Evolutionary conservation across 768 basidiomycete species (phyloP), one percentile per base, ranked within the genome.

Genomic region (Ramaria sp.): DNA sequence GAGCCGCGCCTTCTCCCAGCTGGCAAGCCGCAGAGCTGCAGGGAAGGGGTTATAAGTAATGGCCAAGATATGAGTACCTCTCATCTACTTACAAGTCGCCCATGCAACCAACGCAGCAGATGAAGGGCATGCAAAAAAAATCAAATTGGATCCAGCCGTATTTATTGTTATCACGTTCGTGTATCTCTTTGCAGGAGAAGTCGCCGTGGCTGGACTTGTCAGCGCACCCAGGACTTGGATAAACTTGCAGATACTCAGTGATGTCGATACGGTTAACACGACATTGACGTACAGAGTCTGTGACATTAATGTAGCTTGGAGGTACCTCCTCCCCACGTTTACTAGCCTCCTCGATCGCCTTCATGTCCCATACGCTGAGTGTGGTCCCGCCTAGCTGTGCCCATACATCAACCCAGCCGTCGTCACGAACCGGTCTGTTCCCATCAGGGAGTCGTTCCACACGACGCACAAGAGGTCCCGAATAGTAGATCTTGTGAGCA

Each of bases 1-100:
- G 15, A 97, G 77, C 43, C 92, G 83, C 1, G 90, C 86, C 66
- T 94, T 92, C 71, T 99, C 96, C 92, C 93, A 99, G 52, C 88
- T 79, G 10, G 87, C 83, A 4, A 99, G 77, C 17, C 96, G 84
- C 38, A 98, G 75, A 4, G 92, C 91, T 57, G 43, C 11, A 49
- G 42, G 2, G 13, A 4, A 3, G 39, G 27, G 27, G 13, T 10
- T 54, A 10, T 39, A 30, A 30, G 33, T n/a, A 9, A 20, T 3
- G 9, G 45, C 5, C 6, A 43, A 45, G 1, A 42, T 12, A 46
- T 24, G 41, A 4, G 45, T 27, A 27, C 38, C 19, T 45, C 19
- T 49, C 19, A 24, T 15, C 27, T 15, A 45, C 53, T 31, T 17
- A 54, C 53, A 43, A 22, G 91, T 84, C 7, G 90, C 84, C 95